Conservation (phyloP, 2,329 filamentous ascomycete genomes). For the Hymenoscyphus infarciens region DNA sequence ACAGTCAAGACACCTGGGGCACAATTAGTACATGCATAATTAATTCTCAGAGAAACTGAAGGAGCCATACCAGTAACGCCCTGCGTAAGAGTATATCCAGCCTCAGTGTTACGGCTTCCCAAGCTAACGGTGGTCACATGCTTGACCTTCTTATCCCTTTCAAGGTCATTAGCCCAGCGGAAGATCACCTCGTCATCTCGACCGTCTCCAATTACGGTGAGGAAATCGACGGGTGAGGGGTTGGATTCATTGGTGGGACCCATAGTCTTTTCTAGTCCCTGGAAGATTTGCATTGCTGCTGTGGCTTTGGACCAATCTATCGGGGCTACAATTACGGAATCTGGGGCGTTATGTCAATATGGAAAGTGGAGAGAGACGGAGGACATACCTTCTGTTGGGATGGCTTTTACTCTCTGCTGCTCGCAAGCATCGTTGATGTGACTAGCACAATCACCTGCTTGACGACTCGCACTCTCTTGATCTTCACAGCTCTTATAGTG, state of each 20-base stretch:
- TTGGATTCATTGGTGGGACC: constrained; percentile 32
- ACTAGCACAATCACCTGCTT: constrained; percentile 84
- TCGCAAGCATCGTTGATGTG: constrained; percentile 95
- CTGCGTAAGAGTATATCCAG: constrained; percentile 79
- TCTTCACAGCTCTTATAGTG: constrained; percentile 84
- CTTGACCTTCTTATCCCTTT: constrained; percentile 53
- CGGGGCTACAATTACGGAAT: constrained; percentile 79
- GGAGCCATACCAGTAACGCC: constrained; percentile 72
- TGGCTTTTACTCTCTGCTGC: constrained; percentile 76
- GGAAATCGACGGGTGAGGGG: constrained; percentile 64
- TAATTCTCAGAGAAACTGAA: not conserved
- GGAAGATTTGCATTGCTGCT: constrained; percentile 72
- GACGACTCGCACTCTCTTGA: constrained; percentile 67
- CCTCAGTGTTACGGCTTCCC: constrained; percentile 83
- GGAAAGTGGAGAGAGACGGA: not conserved
- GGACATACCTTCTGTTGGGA: constrained; percentile 61
- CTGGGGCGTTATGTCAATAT: constrained; percentile 21
- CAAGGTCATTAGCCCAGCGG: constrained; percentile 83
- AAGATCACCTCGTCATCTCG: constrained; percentile 93
- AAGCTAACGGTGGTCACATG: constrained; percentile 83
- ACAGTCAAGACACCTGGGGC: constrained; percentile 47
- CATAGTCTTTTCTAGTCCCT: constrained; percentile 47
- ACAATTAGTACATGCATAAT: not conserved
- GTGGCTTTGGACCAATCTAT: constrained; percentile 84
- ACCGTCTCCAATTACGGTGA: constrained; percentile 86